Evolutionary conservation across 169 alveolate species (phyloP).

Genomic region (Plasmodium ovale): DNA sequence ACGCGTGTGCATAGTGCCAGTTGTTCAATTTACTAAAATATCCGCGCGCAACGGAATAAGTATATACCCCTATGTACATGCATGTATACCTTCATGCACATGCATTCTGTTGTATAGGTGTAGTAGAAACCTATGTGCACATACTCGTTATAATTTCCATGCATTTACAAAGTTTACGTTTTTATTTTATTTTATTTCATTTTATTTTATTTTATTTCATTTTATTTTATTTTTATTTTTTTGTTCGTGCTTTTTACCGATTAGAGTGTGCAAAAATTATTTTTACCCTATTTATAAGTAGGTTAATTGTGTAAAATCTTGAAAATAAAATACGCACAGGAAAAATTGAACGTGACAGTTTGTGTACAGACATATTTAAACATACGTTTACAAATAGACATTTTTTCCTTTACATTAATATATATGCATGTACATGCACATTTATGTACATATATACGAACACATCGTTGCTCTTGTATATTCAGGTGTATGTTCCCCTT

Average conservation of each 20-base stretch:
- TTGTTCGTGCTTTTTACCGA: background rate
- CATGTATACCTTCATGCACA: background rate
- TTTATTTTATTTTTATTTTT: background rate
- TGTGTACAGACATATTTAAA: background rate
- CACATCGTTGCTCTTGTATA: background rate
- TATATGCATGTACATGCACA: background rate
- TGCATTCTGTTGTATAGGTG: background rate
- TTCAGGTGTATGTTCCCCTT: too few relatives aligned
- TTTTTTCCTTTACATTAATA: background rate
- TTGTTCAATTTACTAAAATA: too few relatives aligned
- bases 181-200: background rate
- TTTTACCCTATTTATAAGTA: background rate
- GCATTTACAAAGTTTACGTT: background rate
- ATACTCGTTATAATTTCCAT: background rate
- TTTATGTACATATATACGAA: background rate
- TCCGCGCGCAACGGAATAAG: too few relatives aligned
- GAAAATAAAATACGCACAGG: background rate
- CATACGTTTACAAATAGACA: background rate
- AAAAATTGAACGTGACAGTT: background rate
- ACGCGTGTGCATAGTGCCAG: conserved; percentile 1
- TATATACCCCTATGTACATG: background rate
- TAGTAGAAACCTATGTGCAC: background rate
- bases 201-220: background rate
- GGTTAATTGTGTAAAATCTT: background rate
- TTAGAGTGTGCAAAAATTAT: background rate